phyloP scores from a whole-genome alignment of 805 yeast genomes.

The Candida succiphila region DNA sequence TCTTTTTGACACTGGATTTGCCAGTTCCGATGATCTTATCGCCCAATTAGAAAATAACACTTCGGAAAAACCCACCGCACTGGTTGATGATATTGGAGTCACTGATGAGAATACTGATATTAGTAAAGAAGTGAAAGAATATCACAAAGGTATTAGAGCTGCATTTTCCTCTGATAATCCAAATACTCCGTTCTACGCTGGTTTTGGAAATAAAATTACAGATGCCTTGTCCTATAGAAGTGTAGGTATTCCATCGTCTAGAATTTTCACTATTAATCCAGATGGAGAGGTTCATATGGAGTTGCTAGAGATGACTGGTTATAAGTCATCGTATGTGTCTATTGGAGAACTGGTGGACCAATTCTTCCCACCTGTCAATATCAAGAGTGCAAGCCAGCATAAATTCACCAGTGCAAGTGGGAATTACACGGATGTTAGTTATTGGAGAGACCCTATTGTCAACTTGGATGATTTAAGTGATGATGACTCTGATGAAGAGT shows the following conservation, averaged over 20 bases:
- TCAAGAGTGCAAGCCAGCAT: conserved; percentile 4
- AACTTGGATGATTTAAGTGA: conserved; percentile 54
- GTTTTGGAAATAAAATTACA: conserved; percentile 93
- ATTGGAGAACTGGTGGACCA: conserved; percentile 95
- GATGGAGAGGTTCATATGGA: conserved; percentile 98
- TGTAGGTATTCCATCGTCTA: conserved; percentile 87
- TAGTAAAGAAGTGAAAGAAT: background rate
- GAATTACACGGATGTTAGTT: conserved; percentile 77
- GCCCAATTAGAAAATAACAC: background rate
- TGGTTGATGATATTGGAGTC: background rate
- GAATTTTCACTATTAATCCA: conserved; percentile 92
- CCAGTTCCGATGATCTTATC: background rate
- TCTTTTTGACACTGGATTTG: conserved; percentile 2
- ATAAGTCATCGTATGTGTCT: conserved; percentile 75
- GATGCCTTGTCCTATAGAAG: conserved; percentile 92
- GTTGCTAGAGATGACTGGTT: conserved; percentile 86
- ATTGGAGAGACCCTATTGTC: conserved; percentile 79
- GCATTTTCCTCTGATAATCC: conserved; percentile 22
- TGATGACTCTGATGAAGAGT: conserved; percentile 28
- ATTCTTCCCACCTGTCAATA: conserved; percentile 80
- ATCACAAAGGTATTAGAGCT: background rate
- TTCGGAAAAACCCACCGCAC: background rate
- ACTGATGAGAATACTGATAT: background rate
- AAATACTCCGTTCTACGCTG: conserved; percentile 88
- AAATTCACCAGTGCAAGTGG: conserved; percentile 33